These are phyloP conservation scores for Piedraia hortae DNA, from an alignment of 2,329 filamentous ascomycete species.

Conservation along the genomic window DNA sequence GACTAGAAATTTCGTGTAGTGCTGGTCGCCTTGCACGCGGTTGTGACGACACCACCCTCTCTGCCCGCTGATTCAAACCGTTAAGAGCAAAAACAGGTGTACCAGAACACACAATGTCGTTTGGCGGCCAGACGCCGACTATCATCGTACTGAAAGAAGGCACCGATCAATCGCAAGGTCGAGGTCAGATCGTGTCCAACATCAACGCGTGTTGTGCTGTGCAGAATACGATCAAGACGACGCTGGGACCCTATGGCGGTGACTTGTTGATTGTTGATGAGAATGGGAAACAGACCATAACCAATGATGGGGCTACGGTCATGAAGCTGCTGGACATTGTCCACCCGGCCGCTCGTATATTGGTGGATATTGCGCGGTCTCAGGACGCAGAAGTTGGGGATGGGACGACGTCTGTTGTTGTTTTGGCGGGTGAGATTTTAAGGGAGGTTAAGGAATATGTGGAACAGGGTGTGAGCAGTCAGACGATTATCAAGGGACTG, in stretches of 20 bases:
- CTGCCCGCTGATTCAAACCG: too few species aligned
- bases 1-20: background rate
- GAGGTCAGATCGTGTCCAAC: conserved; percentile 88
- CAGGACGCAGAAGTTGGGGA: conserved; percentile 98
- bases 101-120: conserved; percentile 38
- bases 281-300: conserved; percentile 91
- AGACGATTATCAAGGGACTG: conserved; percentile 91
- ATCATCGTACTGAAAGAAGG: conserved; percentile 97
- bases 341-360: conserved; percentile 84
- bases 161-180: conserved; percentile 90
- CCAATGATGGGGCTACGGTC: conserved; percentile 93
- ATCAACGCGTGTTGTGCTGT: conserved; percentile 96
- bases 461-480: conserved; percentile 86
- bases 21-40: too few species aligned
- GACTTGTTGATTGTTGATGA: conserved; percentile 86
- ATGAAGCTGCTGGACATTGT: conserved; percentile 99
- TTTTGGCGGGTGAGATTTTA: conserved; percentile 86
- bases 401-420: conserved; percentile 90
- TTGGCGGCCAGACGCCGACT: conserved; percentile 88
- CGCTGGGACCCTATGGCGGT: conserved; percentile 84
- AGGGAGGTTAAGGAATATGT: conserved; percentile 93
- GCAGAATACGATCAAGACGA: conserved; percentile 84
- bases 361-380: conserved; percentile 92
- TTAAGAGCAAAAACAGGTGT: background rate
- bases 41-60: too few species aligned